Evolutionary conservation across 2,329 filamentous ascomycete species (phyloP), one percentile per base, ranked within the genome.

Genomic region (Colletotrichum lentis): DNA sequence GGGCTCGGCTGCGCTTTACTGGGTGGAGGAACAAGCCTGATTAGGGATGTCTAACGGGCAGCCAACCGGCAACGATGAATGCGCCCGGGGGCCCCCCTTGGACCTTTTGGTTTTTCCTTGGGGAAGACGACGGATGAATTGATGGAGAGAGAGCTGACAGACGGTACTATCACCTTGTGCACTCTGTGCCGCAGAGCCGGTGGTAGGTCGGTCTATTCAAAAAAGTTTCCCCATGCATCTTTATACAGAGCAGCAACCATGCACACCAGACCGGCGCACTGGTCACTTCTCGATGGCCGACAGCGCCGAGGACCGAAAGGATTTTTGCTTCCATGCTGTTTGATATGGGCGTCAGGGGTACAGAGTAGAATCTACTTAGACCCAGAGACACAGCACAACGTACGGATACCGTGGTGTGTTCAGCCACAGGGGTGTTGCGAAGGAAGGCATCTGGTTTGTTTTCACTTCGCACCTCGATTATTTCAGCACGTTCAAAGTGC

Each of bases 1-100:
- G 43, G 49, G 49, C 61, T 68, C 54, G 61, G 49, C 61, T 68
- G 65, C 61, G 65, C 65, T 62, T 60, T 65, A 61, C 62, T 68
- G 65, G 47, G 62, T 65, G 65, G 65, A 44, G 41, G 20, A 22
- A 50, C 62, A 60, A 39, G 65, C 50, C 55, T 41, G 41, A 27
- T 55, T 50, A 50, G 65, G 62, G 49, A 16, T 22, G 37, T 27
- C 55, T 8, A 59, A 55, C 55, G 55, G 35, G 43, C 43, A 55
- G 62, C 62, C 65, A 68, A 68, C 49, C 65, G 65, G 35, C 43
- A 64, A 47, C 47, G 55, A 47, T 64, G 54, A 35, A 64, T 44
- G 14, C 43, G 55, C 18, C 55, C 27, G 43, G 62, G 65, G 49
- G 27, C 16, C 22, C 61, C 22, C 54, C 49, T 54, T 49, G 60